Base-by-base conservation (phyloP, 495 filamentous ascomycete genomes). In the Xylaria intraflava region DNA sequence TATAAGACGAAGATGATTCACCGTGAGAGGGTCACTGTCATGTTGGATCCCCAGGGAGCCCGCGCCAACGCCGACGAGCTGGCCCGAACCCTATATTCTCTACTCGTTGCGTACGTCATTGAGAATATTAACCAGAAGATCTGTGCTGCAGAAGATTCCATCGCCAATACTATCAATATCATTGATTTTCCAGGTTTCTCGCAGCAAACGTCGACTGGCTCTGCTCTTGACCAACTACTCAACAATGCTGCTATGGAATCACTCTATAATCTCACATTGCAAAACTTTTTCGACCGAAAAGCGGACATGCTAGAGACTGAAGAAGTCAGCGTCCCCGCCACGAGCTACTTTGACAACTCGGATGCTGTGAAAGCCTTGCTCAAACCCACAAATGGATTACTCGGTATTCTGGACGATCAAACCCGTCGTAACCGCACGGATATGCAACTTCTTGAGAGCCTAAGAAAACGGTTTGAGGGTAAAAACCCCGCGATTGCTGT, bases 151-250 rank as follows among this genome's bases (percentile, higher is more conserved):
- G 92, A 96, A 63, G 90, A 96, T 29, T 76, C 87, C 17, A 87
- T 97, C 46, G 83, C 81, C 41, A 97, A 97, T 72, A 97, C 93
- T 0, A 79, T 98, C 57, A 94, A 90, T 17, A 86, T 98, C 36
- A 82, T 97, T 58, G 93, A 98, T 65, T 98, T 98, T 69, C 93
- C 93, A 0, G 93, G 93, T 22, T 98, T 97, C 66, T 80, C 91
- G 43, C 89, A 92, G 61, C 79, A 84, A 31, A 76, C 83, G 26
- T 78, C 90, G 0, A 96, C 92, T 2, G 85, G 87, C 7, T 95
- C 89, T 3, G 81, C 83, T 1, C 77, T 98, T 16, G 93, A 98
- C 58, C 93, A 97, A 67, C 81, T 98, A 4, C 83, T 98, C 11
- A 94, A 85, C 73, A 98, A 98, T 67, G 88, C 91, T 3, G 93